phyloP scores from a whole-genome alignment of 495 filamentous ascomycete species.

The Pseudomonodictys pantanalensis region DNA sequence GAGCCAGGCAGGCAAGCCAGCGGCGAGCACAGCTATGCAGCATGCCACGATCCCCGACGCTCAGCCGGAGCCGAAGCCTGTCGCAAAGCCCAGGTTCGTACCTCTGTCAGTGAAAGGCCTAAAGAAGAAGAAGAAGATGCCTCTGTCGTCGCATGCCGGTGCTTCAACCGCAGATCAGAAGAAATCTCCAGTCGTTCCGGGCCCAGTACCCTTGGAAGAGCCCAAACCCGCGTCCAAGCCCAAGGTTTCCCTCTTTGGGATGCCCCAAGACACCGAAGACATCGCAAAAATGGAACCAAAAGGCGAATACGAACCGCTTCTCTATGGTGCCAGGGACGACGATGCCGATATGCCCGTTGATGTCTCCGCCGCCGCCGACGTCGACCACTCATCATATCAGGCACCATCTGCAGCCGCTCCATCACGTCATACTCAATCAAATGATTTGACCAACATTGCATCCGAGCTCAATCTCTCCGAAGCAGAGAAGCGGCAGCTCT shows the following conservation, averaged over 20 bases:
- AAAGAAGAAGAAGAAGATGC: slow-evolving; percentile 63
- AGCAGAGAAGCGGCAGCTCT: slow-evolving; percentile 72
- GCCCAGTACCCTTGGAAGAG: slow-evolving; percentile 21
- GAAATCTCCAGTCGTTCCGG: neutral
- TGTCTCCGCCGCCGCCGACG: neutral
- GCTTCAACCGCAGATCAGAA: neutral
- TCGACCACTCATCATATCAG: neutral
- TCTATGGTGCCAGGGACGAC: slow-evolving; percentile 19
- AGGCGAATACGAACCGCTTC: slow-evolving; percentile 43
- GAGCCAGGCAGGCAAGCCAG: neutral
- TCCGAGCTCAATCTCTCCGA: slow-evolving; percentile 70
- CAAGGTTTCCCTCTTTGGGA: slow-evolving; percentile 61
- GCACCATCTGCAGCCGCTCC: neutral
- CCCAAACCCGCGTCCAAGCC: slow-evolving; percentile 33
- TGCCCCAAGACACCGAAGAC: slow-evolving; percentile 42
- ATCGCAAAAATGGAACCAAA: slow-evolving; percentile 27
- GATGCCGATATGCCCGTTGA: slow-evolving; percentile 25
- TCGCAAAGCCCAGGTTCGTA: slow-evolving; percentile 83
- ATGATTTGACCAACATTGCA: slow-evolving; percentile 64
- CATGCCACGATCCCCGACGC: neutral
- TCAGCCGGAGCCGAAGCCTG: slow-evolving; percentile 53
- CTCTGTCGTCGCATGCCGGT: neutral
- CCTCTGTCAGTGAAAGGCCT: slow-evolving; percentile 67
- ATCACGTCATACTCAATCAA: slow-evolving; percentile 21
- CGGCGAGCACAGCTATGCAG: neutral